phyloP scores from a whole-genome alignment of 495 filamentous ascomycete genomes.

The Penicillium coprophilum region DNA sequence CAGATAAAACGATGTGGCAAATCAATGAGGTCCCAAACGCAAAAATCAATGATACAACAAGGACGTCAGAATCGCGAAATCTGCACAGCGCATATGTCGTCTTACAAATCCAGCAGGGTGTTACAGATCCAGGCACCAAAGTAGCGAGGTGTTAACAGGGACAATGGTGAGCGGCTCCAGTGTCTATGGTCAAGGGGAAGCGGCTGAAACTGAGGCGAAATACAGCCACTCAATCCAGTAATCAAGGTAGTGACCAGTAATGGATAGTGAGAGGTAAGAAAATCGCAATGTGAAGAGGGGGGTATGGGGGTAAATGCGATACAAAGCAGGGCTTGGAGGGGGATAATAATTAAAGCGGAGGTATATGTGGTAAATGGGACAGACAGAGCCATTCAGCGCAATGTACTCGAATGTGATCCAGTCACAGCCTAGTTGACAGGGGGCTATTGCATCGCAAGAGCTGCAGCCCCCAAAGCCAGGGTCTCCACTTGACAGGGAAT shows the following conservation, averaged over 20 bases:
- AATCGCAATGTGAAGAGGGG: background rate
- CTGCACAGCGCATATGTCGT: slow-evolving; percentile 7
- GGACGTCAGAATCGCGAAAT: slow-evolving; percentile 6
- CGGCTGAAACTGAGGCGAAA: background rate
- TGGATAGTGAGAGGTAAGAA: background rate
- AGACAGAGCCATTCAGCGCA: slow-evolving; percentile 11
- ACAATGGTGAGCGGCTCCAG: background rate
- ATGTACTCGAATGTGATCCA: slow-evolving; percentile 19
- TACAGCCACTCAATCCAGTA: slow-evolving; percentile 4
- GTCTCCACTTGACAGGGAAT: slow-evolving; percentile 7
- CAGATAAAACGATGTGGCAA: background rate
- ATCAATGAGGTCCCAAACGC: background rate
- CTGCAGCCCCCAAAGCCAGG: slow-evolving; percentile 9
- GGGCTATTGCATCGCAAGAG: slow-evolving; percentile 4
- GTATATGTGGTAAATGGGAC: background rate
- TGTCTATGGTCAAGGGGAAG: slow-evolving; percentile 2
- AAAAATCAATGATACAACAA: slow-evolving; percentile 9
- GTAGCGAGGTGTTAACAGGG: background rate
- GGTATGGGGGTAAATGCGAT: slow-evolving; percentile 10
- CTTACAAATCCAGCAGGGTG: slow-evolving; percentile 17
- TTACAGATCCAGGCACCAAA: slow-evolving; percentile 10
- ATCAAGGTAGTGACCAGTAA: background rate
- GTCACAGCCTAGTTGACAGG: slow-evolving; percentile 11
- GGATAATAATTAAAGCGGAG: slow-evolving; percentile 5
- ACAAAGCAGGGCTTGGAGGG: slow-evolving; percentile 7